Evolutionary conservation across 163 green algal genomes (phyloP), one percentile per base, ranked within the genome.

Genomic region (Botryococcus braunii): DNA sequence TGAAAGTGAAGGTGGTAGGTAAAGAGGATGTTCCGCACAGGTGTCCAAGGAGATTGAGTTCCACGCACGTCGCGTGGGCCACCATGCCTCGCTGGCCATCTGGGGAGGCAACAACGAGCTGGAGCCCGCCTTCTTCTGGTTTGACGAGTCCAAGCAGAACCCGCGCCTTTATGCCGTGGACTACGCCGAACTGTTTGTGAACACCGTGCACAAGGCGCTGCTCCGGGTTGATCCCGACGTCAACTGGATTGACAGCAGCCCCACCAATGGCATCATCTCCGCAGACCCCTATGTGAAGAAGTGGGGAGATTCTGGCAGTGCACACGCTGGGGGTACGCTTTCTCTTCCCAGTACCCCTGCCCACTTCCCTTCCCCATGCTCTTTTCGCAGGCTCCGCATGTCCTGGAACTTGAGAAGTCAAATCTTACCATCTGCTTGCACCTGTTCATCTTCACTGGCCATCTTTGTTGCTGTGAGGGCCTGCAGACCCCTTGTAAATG

Each of bases 51-150:
- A 91, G 70, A 70, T 85, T 5, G 11, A 32, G 11, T 69, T 80
- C 9, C 79, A 86, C 27, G 66, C 67, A 4, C 7, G 38, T 0
- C 65, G 80, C 36, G 70, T 89, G 46, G 66, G 56, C 32, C 66
- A 57, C 35, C 84, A 90, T 70, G 59, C 84, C 13, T 78, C 36
- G 17, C 23, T 91, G 2, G 74, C 70, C 32, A 59, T 90, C 8
- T 90, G 82, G 82, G 81, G 84, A 47, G 84, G 79, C 31, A 89
- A 89, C 75, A 89, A 89, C 52, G 84, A 89, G 68, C 69, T 80
- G 27, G 79, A 87, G 58, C 74, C 50, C 8, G 50, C 50, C 23
- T 29, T 61, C 17, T 25, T 25, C 13, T 61, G 50, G 50, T 52
- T 52, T 52, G 43, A 13, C 13, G 13, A 11, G 50, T 61, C 50